A percentile compares a stretch with the other conserved stretches of the same genome.
These are phyloP conservation scores for Euphorbia celastroides DNA, from an alignment of 441 rosid genomes.

Conservation along the genomic window DNA sequence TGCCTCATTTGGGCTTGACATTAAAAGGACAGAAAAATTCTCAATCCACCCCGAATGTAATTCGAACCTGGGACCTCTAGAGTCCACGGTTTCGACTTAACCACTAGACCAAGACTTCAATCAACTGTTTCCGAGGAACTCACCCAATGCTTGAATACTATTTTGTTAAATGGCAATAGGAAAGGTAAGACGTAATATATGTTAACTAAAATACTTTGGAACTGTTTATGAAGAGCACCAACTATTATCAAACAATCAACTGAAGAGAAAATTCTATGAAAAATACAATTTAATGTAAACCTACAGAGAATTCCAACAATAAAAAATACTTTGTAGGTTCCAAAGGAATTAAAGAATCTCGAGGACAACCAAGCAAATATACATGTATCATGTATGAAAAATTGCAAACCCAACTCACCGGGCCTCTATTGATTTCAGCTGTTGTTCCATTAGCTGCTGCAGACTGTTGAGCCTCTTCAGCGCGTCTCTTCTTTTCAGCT, in stretches of 20 bases:
- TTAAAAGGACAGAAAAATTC: too few relatives aligned
- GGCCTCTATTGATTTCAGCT: conserved; percentile 43
- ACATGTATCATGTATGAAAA: too few relatives aligned
- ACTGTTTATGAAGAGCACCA: not conserved
- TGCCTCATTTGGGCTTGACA: too few relatives aligned
- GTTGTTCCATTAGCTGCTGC: conserved; percentile 51
- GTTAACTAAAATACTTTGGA: not conserved
- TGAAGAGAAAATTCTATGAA: not conserved
- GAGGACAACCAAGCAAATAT: not conserved
- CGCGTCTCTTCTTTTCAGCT: conserved; percentile 75
- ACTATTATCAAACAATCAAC: too few relatives aligned
- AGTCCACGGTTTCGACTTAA: too few relatives aligned
- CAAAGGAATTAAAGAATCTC: not conserved
- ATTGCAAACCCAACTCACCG: conserved; percentile 42
- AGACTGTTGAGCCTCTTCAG: conserved; percentile 61
- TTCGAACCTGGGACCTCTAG: too few relatives aligned
- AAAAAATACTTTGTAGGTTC: not conserved
- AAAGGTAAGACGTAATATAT: not conserved
- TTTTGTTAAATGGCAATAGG: not conserved
- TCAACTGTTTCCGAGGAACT: too few relatives aligned
- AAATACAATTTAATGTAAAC: not conserved
- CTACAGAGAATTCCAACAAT: too few relatives aligned
- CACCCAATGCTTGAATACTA: not conserved
- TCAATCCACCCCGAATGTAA: too few relatives aligned
- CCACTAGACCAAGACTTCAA: too few relatives aligned